Conservation (phyloP, 208 protist genomes). For the Wallacemonas collosoma region DNA sequence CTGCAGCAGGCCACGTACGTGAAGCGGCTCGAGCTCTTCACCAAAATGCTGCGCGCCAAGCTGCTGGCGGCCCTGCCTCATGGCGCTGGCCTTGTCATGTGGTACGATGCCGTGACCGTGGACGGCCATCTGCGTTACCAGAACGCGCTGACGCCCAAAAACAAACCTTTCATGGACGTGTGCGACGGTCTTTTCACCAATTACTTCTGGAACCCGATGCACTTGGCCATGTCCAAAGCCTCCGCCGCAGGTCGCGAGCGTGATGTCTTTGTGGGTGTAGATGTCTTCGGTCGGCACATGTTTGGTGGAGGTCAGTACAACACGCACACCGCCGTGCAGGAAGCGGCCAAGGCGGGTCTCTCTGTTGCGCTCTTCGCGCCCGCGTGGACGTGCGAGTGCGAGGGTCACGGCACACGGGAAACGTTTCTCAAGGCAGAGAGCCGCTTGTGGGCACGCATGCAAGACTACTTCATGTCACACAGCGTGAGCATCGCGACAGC, state of each 20-base stretch:
- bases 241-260: slow-evolving; percentile 32
- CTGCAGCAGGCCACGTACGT: slow-evolving; percentile 33
- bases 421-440: slow-evolving; percentile 53
- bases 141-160: slow-evolving; percentile 74
- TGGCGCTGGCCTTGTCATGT: slow-evolving; percentile 51
- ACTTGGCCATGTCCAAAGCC: slow-evolving; percentile 31
- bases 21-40: slow-evolving; percentile 61
- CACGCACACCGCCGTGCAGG: slow-evolving; percentile 43
- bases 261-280: slow-evolving; percentile 84
- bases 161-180: slow-evolving; percentile 83
- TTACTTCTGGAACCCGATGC: slow-evolving; percentile 81
- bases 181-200: slow-evolving; percentile 90
- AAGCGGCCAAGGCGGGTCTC: slow-evolving; percentile 26
- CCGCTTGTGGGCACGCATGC: slow-evolving; percentile 55
- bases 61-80: slow-evolving; percentile 22
- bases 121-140: slow-evolving; percentile 70
- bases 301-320: slow-evolving; percentile 83
- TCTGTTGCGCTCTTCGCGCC: slow-evolving; percentile 92
- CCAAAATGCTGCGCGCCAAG: slow-evolving; percentile 46
- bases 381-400: slow-evolving; percentile 81
- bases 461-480: slow-evolving; percentile 36
- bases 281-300: slow-evolving; percentile 82
- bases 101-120: slow-evolving; percentile 90
- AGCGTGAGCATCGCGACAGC: neutral
- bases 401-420: slow-evolving; percentile 41